Evolutionary conservation across 2,329 filamentous ascomycete species (phyloP).

Genomic region (Alternaria gaisen): DNA sequence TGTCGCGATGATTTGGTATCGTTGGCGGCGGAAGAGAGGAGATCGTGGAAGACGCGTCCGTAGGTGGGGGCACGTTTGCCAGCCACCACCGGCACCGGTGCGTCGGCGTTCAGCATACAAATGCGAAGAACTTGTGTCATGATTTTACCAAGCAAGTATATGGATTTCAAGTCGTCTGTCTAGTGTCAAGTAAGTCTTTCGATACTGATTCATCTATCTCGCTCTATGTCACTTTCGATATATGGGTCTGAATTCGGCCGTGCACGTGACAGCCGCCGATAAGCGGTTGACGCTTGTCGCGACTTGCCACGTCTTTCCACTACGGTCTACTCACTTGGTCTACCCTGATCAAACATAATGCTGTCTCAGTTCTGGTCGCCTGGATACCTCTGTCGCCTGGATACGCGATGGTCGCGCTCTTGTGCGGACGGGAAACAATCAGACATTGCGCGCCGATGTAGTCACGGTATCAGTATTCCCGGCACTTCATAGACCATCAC

Average conservation of each 20-base stretch:
- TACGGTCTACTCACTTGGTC: too few species aligned
- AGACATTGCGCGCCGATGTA: not conserved
- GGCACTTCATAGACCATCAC: not conserved
- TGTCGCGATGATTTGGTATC: not conserved
- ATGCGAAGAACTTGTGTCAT: conserved; percentile 21
- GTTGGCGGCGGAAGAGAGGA: conserved; percentile 30
- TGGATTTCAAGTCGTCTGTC: not conserved
- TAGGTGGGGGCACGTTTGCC: conserved; percentile 33
- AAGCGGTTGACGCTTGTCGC: conserved; percentile 9
- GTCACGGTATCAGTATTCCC: not conserved
- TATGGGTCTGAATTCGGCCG: conserved; percentile 7
- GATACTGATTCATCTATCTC: not conserved
- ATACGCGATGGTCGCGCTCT: too few species aligned
- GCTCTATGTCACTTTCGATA: not conserved
- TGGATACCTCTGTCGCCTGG: too few species aligned
- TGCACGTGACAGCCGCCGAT: conserved; percentile 16
- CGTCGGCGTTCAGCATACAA: conserved; percentile 44
- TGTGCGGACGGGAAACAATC: not conserved
- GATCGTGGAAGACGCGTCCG: conserved; percentile 40
- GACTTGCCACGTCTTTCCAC: not conserved
- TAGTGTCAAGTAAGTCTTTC: not conserved
- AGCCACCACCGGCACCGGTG: conserved; percentile 36
- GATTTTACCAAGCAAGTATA: not conserved
- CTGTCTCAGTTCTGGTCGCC: not conserved
- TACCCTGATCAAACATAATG: not conserved